Evolutionary conservation across 2,329 filamentous ascomycete genomes (phyloP).

Genomic region (Byssothecium circinans): DNA sequence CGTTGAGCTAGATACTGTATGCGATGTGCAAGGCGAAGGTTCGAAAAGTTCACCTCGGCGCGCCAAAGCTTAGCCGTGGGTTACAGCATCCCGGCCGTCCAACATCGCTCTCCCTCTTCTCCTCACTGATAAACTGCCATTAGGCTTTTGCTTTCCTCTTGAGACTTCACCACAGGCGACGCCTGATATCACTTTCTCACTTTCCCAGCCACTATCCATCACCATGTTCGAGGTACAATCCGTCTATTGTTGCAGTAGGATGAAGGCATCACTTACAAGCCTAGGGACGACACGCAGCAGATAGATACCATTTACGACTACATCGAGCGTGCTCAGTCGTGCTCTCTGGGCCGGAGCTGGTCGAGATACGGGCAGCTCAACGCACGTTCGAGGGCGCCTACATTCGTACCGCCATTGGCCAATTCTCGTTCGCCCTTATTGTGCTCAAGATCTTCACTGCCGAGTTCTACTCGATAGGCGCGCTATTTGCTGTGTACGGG

Average conservation of each 20-base stretch:
- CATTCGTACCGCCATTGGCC: slow-evolving; percentile 87
- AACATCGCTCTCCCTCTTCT: too few species aligned
- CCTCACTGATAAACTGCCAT: too few species aligned
- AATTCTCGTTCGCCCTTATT: slow-evolving; percentile 93
- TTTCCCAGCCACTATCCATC: background rate
- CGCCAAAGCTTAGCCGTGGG: too few species aligned
- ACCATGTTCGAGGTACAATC: slow-evolving; percentile 10
- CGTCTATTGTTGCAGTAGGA: background rate
- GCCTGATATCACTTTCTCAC: background rate
- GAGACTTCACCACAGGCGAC: too few species aligned
- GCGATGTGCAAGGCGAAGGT: too few species aligned
- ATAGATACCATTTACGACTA: slow-evolving; percentile 75
- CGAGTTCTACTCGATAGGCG: slow-evolving; percentile 97
- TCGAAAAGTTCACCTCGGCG: too few species aligned
- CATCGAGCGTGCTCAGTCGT: slow-evolving; percentile 84
- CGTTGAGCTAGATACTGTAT: too few species aligned
- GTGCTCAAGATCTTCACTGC: slow-evolving; percentile 95
- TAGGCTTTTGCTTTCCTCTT: too few species aligned
- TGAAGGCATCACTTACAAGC: slow-evolving; percentile 1
- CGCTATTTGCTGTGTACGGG: slow-evolving; percentile 90
- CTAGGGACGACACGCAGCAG: slow-evolving; percentile 63
- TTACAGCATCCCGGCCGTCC: too few species aligned
- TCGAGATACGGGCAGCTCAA: slow-evolving; percentile 92
- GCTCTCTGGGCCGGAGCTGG: slow-evolving; percentile 79
- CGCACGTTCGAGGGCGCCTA: slow-evolving; percentile 97